Evolutionary conservation across 345 rosid species (phyloP).

Genomic region (Rhodamnia rubescens): DNA sequence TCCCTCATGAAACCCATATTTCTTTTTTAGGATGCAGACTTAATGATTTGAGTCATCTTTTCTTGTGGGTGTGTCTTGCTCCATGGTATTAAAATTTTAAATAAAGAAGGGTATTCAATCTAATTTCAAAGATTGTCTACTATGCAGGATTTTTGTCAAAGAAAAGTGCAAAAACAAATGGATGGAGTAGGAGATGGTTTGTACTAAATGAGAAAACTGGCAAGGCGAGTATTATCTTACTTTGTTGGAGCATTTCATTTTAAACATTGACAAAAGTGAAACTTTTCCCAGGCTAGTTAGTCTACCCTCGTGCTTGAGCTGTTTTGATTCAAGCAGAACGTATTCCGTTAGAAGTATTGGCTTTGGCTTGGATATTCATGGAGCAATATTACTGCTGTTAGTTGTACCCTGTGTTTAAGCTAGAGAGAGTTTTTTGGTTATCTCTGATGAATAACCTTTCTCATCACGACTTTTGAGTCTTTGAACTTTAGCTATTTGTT

Average conservation of each 20-base stretch:
- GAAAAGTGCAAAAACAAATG: constrained; percentile 86
- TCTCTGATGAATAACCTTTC: neutral
- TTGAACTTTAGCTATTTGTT: neutral
- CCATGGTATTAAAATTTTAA: neutral
- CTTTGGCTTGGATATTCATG: neutral
- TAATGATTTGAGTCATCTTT: neutral
- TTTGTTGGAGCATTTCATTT: neutral
- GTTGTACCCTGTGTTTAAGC: neutral
- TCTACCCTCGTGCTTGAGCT: neutral
- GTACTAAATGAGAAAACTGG: constrained; percentile 95
- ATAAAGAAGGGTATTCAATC: neutral
- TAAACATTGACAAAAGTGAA: neutral
- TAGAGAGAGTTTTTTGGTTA: neutral
- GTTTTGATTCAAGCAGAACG: neutral
- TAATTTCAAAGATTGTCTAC: neutral
- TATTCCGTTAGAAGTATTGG: neutral
- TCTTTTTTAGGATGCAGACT: neutral
- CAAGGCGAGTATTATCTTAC: constrained; percentile 43
- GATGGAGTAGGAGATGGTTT: constrained; percentile 95
- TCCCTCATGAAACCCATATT: neutral
- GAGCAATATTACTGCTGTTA: neutral
- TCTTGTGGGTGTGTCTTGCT: neutral
- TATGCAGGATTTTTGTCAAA: constrained; percentile 79
- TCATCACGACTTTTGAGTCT: neutral
- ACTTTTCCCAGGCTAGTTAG: neutral